Evolutionary conservation across 2,329 filamentous ascomycete species (phyloP), one percentile per base, ranked within the genome.

Genomic region (Pseudogymnoascus sp.): DNA sequence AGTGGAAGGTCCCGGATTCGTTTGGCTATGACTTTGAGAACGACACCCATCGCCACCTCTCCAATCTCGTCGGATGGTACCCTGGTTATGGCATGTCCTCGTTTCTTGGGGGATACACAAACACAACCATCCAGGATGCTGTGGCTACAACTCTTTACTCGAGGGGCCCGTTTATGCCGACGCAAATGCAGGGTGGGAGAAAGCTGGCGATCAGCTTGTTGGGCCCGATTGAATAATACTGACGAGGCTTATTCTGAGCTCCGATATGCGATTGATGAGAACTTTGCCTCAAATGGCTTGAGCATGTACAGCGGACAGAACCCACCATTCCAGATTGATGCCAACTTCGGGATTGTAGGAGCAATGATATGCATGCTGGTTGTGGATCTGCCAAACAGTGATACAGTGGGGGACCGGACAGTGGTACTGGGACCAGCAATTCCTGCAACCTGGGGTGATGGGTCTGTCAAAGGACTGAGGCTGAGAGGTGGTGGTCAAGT

Each of bases 311-410:
- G 66, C 7, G 80, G 74, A 0, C 68, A 72, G 8, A 70, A 74
- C 5, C 70, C 72, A 55, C 80, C 82, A 1, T 84, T 84, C 65
- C 82, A 85, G 72, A 83, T 84, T 63, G 82, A 85, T 68, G 83
- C 81, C 6, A 85, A 85, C 67, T 84, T 82, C 64, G 82, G 81
- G 1, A 70, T 78, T 21, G 74, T 74, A 2, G 82, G 80, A 0
- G 80, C 79, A 0, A 74, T 82, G 60, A 64, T 83, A 61, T 74
- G 75, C 63, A 80, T 83, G 80, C 68, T 83, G 41, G 74, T 81
- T 58, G 75, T 82, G n/a, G 79, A 83, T 69, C 60, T 81, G 41
- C 75, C 77, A 0, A 63, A 68, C n/a, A 68, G 66, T 38, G 62
- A 65, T 3, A 14, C 43, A 16, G 61, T 45, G 1, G 55, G 55